Evolutionary conservation across 768 basidiomycete genomes (phyloP).

Genomic region (Trametes meyenii): DNA sequence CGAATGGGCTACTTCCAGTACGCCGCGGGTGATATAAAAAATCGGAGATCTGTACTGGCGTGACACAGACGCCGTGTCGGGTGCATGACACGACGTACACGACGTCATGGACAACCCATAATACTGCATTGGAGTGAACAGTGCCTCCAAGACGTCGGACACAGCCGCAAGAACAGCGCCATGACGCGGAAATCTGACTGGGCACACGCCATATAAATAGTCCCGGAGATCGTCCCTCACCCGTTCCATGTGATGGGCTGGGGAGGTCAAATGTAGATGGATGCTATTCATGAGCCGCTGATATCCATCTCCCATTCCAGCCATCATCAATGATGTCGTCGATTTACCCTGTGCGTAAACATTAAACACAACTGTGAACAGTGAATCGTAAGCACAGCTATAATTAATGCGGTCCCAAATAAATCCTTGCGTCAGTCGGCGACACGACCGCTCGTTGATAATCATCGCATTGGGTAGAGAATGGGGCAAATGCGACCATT

Average conservation of each 20-base stretch:
- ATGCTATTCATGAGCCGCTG: neutral
- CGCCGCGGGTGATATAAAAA: too few relatives aligned
- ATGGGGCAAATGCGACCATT: too few relatives aligned
- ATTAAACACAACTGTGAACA: neutral
- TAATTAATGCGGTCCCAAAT: neutral
- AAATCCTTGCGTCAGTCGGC: too few relatives aligned
- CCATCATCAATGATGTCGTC: neutral
- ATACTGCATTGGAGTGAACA: neutral
- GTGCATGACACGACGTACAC: neutral
- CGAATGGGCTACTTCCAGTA: too few relatives aligned
- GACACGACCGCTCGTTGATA: too few relatives aligned
- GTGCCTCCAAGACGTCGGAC: neutral
- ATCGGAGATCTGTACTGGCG: too few relatives aligned
- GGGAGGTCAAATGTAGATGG: neutral
- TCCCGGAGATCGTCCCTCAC: neutral
- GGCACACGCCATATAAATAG: neutral
- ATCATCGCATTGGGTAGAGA: too few relatives aligned
- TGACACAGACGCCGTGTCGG: neutral
- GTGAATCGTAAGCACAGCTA: neutral
- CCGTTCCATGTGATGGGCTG: neutral
- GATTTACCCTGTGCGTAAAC: too few relatives aligned
- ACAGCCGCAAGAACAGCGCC: neutral
- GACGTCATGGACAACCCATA: neutral
- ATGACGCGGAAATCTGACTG: neutral
- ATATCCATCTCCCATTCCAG: neutral